phyloP scores from a whole-genome alignment of 768 basidiomycete genomes.

The Auricularia heimuer region DNA sequence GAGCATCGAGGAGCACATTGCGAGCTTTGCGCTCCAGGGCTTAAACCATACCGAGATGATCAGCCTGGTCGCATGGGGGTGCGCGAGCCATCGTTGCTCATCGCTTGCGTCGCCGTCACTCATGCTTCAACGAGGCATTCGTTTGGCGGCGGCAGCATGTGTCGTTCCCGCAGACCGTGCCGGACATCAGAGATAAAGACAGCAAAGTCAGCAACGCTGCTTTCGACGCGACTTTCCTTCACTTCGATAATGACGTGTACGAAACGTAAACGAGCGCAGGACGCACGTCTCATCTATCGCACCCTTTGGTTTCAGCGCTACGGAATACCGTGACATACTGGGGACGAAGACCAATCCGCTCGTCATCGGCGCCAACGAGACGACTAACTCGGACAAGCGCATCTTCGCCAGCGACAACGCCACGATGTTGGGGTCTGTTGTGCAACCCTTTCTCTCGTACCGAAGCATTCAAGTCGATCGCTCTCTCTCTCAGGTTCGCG shows the following conservation, averaged over 20 bases:
- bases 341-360: slow-evolving; percentile 29
- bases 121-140: slow-evolving; percentile 15
- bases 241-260: slow-evolving; percentile 5
- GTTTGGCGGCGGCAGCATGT: slow-evolving; percentile 28
- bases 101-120: slow-evolving; percentile 26
- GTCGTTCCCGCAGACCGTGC: slow-evolving; percentile 36
- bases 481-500: slow-evolving; percentile 4
- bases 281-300: too few relatives aligned
- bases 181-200: not conserved
- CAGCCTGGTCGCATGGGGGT: slow-evolving; percentile 33
- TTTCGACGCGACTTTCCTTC: slow-evolving; percentile 4
- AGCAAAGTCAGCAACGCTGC: not conserved
- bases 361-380: slow-evolving; percentile 25
- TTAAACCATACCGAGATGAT: slow-evolving; percentile 39
- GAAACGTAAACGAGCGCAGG: slow-evolving; percentile 13
- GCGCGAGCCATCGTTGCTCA: too few relatives aligned
- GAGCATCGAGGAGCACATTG: slow-evolving; percentile 29
- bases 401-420: slow-evolving; percentile 34
- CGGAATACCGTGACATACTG: too few relatives aligned
- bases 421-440: slow-evolving; percentile 30
- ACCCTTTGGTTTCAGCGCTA: too few relatives aligned
- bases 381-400: slow-evolving; percentile 30
- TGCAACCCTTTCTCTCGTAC: too few relatives aligned
- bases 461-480: not conserved
- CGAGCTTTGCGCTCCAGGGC: slow-evolving; percentile 34